Conservation (phyloP, 2,329 filamentous ascomycete genomes). For the Trichoderma sp. region DNA sequence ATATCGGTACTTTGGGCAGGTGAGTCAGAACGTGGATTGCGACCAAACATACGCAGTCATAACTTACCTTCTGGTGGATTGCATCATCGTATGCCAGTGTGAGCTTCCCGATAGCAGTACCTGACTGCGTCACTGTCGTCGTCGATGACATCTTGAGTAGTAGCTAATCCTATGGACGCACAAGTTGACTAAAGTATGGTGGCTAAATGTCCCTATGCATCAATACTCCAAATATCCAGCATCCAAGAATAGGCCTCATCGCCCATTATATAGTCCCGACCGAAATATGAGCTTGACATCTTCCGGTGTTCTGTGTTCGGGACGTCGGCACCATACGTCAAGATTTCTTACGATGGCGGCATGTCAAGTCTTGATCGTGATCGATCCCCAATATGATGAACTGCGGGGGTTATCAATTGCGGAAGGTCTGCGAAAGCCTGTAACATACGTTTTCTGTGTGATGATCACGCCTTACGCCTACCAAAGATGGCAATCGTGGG, state of each 20-base stretch:
- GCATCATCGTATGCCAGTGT: conserved; percentile 7
- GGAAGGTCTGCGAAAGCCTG: background rate
- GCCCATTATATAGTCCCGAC: background rate
- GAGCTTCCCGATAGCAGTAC: background rate
- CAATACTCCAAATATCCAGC: background rate
- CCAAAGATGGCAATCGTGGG: background rate
- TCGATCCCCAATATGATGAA: conserved; percentile 7
- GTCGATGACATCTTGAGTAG: conserved; percentile 7
- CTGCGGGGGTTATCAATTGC: background rate
- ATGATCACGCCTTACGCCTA: background rate
- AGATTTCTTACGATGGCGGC: background rate
- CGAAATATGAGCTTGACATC: background rate
- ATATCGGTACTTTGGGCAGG: background rate
- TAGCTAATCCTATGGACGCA: background rate
- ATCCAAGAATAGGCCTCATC: background rate
- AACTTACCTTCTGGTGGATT: conserved; percentile 2
- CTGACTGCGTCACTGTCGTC: background rate
- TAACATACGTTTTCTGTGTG: background rate
- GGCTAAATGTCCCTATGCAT: background rate
- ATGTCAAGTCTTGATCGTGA: background rate
- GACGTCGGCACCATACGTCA: background rate
- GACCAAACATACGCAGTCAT: too few species aligned
- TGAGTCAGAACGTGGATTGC: background rate
- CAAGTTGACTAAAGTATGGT: too few species aligned
- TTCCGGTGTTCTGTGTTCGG: background rate